Evolutionary conservation across 2,329 filamentous ascomycete species (phyloP), one percentile per base, ranked within the genome.

Genomic region (Metarhizium rileyi): DNA sequence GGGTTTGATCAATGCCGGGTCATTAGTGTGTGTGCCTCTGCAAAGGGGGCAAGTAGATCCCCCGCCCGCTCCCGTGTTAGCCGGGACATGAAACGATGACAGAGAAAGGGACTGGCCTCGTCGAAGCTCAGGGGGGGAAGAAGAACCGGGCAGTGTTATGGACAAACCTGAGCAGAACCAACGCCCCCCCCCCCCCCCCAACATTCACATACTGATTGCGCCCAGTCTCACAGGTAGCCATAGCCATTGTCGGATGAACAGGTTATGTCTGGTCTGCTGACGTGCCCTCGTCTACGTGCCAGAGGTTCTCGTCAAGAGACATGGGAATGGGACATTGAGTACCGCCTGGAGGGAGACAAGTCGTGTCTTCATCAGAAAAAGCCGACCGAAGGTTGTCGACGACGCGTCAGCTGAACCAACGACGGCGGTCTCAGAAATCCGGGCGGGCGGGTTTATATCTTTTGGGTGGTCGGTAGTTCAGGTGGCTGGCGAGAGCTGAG

Each of bases 1-100:
- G 63, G 60, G 49, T 75, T n/a, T 73, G 58, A 77, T 53, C 26
- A 77, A 57, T 1, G 65, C 61, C 6, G 72, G 70, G 52, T 74
- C 66, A 67, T 8, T 66, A 60, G 30, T 69, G 66, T 63, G 68
- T 7, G 64, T 67, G 20, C 65, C 63, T 48, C 66, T 68, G 41
- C 25, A 38, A 5, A 10, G 27, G 10, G n/a, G 16, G 22, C 23
- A 14, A 42, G 25, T n/a, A n/a, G n/a, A n/a, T n/a, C n/a, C n/a
- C n/a, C n/a, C n/a, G n/a, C n/a, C n/a, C n/a, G n/a, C n/a, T n/a
- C 30, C 30, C 30, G 30, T 14, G 30, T 33, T 14, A 33, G 30
- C 30, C 12, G n/a, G n/a, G n/a, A n/a, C n/a, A n/a, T n/a, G n/a
- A n/a, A n/a, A n/a, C n/a, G n/a, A n/a, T n/a, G n/a, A n/a, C n/a